phyloP scores from a whole-genome alignment of 306 rosid species.

The Trifolium subterraneum region DNA sequence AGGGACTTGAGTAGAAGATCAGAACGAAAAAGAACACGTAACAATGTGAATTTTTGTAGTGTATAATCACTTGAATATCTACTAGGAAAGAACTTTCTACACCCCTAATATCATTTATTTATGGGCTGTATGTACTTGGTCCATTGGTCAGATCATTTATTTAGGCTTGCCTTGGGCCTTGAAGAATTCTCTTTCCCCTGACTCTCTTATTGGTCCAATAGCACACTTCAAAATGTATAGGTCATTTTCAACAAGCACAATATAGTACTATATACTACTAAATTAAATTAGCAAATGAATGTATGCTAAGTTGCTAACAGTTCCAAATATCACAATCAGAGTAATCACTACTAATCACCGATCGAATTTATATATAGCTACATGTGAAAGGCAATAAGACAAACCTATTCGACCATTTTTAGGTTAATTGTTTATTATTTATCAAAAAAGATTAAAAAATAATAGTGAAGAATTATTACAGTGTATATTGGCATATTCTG shows the following conservation, averaged over 20 bases:
- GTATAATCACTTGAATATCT: too few species aligned
- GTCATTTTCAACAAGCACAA: background rate
- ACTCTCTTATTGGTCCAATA: too few species aligned
- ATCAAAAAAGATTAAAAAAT: background rate
- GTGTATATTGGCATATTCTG: background rate
- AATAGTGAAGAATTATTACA: background rate
- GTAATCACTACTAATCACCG: too few species aligned
- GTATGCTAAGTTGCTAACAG: background rate
- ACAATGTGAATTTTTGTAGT: too few species aligned
- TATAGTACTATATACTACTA: too few species aligned
- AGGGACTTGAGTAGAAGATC: background rate
- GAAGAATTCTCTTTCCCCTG: too few species aligned
- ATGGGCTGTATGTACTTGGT: too few species aligned
- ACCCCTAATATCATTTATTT: too few species aligned
- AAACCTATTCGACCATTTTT: background rate
- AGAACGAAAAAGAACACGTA: background rate
- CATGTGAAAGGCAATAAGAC: background rate
- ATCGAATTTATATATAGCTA: background rate
- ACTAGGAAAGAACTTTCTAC: too few species aligned
- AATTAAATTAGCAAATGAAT: background rate
- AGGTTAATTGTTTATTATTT: background rate
- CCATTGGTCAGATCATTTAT: too few species aligned
- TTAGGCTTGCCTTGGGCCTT: too few species aligned
- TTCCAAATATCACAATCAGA: background rate
- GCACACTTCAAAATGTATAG: too few species aligned